phyloP scores from a whole-genome alignment of 2,329 filamentous ascomycete species.

The Plectosphaerella plurivora region DNA sequence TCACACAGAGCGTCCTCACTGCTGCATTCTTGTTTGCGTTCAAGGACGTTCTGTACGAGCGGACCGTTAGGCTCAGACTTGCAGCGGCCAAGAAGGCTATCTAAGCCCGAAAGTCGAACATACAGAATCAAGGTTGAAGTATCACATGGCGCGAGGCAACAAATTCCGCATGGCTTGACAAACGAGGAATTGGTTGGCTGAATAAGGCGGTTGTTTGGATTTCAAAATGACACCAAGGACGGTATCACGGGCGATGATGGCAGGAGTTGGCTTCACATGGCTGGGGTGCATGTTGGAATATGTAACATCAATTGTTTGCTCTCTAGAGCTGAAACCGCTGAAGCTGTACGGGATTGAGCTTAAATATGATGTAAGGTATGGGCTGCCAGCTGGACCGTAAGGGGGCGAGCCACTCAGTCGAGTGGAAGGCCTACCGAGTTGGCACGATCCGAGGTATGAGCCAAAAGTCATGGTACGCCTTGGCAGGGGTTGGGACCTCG shows the following conservation, averaged over 20 bases:
- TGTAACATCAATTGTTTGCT: background rate
- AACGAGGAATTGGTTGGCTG: background rate
- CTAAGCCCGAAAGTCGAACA: background rate
- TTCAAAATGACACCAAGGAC: constrained; percentile 14
- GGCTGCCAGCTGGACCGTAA: too few species aligned
- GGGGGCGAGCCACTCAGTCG: too few species aligned
- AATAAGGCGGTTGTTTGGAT: constrained; percentile 15
- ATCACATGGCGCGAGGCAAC: too few species aligned
- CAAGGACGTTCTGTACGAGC: constrained; percentile 92
- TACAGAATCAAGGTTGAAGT: too few species aligned
- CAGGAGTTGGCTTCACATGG: constrained; percentile 4
- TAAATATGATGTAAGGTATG: background rate
- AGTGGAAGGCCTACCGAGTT: constrained; percentile 2
- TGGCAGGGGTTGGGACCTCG: constrained; percentile 47
- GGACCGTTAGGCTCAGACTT: constrained; percentile 63
- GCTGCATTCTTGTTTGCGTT: constrained; percentile 96
- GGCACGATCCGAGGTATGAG: constrained; percentile 48
- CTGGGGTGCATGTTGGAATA: background rate
- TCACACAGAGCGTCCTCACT: constrained; percentile 94
- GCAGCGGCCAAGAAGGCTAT: constrained; percentile 32
- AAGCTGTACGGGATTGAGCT: constrained; percentile 2
- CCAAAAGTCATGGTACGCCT: constrained; percentile 62
- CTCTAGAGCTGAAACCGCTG: constrained; percentile 1
- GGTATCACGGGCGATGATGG: background rate
- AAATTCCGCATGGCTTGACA: too few species aligned